Percentiles rank a stretch among this genome's conserved stretches.
These are phyloP conservation scores for Gossypium davidsonii DNA, from an alignment of 441 rosid genomes.

Conservation along the genomic window DNA sequence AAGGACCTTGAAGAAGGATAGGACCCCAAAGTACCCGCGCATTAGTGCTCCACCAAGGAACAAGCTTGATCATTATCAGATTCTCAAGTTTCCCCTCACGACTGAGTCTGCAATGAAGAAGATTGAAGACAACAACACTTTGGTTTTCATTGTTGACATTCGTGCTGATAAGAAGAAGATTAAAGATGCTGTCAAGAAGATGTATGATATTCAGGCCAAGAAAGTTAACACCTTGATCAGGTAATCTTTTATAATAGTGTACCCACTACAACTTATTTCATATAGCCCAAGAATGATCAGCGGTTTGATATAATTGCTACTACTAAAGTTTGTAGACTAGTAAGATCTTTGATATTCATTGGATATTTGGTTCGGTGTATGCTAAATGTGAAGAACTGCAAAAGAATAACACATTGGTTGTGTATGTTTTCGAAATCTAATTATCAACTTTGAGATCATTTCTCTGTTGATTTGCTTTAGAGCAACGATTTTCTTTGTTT, in stretches of 20 bases:
- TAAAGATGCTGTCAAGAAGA: constrained; percentile 84
- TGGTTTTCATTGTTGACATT: constrained; percentile 88
- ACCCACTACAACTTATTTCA: background rate
- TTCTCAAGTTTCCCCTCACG: constrained; percentile 68
- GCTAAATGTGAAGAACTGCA: background rate
- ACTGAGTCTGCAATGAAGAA: constrained; percentile 81
- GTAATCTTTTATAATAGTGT: constrained; percentile 22
- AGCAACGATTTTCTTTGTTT: background rate
- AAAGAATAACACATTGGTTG: background rate
- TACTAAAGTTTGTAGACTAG: background rate
- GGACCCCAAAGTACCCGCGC: constrained; percentile 65
- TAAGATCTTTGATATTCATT: background rate
- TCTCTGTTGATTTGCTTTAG: background rate
- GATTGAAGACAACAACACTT: constrained; percentile 91
- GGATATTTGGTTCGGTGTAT: background rate
- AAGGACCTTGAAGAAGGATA: constrained; percentile 59
- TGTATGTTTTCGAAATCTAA: background rate
- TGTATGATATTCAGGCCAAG: constrained; percentile 89
- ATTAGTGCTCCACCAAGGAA: constrained; percentile 65
- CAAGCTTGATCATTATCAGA: constrained; percentile 74
- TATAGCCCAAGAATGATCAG: background rate
- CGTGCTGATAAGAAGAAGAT: constrained; percentile 92
- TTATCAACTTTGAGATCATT: background rate
- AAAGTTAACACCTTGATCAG: constrained; percentile 93
- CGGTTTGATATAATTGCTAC: background rate